Evolutionary conservation across 2,329 filamentous ascomycete genomes (phyloP), one percentile per base, ranked within the genome.

Genomic region (Talaromyces sp.): DNA sequence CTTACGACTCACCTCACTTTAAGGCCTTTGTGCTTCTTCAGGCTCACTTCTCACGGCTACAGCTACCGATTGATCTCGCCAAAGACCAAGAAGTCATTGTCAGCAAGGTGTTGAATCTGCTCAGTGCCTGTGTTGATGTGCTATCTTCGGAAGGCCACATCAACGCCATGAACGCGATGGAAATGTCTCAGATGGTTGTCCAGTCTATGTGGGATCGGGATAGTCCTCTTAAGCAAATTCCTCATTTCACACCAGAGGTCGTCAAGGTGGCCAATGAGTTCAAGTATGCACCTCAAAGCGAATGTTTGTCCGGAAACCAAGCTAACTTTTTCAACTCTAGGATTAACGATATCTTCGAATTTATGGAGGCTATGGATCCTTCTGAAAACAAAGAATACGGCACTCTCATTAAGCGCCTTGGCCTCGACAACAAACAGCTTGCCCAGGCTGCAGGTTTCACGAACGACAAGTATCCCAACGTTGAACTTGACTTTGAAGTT

Each of bases 201-300:
- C 95, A 99, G 78, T 93, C 90, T 56, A 96, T 98, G 91, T 99
- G 95, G 95, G 93, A 99, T 78, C 90, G 93, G 62, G 95, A 99
- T 75, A 96, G 91, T 70, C 93, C 95, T 44, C 84, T 99, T 67
- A 97, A 97, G 80, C 95, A 99, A 77, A 97, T 99, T 71, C 95
- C 95, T 67, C 92, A 98, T 79, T 98, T 98, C 75, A 86, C 88
- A 17, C 85, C 88, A 42, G 88, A 93, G 64, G 88, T 90, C 57
- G 88, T 98, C 67, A 90, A 93, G 76, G 89, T 86, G 65, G 92
- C 91, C 52, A 90, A 90, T 71, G 87, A 90, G 62, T 90, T 87
- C 72, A 88, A 85, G 86, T 90, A 86, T 71, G 85, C 83, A 65
- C 54, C 59, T 51, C 30, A 47, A 47, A 11, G 25, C 39, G 47